phyloP scores from a whole-genome alignment of 2,329 filamentous ascomycete genomes.

The Phaeophleospora eucalypticola region DNA sequence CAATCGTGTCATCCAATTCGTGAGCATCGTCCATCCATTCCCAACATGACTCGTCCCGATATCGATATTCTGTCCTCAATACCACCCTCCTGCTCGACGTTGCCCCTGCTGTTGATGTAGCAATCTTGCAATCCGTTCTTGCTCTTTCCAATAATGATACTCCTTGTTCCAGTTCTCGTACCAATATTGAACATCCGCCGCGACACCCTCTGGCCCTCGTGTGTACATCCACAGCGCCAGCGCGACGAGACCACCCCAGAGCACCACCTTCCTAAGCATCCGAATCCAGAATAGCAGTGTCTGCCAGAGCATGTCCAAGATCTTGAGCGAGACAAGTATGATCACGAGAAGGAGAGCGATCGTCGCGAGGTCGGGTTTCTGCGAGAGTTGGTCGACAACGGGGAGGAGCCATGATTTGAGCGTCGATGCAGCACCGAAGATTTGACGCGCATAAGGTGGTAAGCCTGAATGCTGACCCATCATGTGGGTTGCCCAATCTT shows the following conservation, averaged over 20 bases:
- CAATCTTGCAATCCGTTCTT: conserved; percentile 26
- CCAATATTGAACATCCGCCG: conserved; percentile 52
- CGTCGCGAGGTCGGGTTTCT: conserved; percentile 46
- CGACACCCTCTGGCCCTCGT: conserved; percentile 61
- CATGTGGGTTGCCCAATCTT: conserved; percentile 32
- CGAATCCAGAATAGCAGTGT: conserved; percentile 72
- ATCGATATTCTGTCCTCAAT: conserved; percentile 5
- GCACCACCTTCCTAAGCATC: conserved; percentile 58
- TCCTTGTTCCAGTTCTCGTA: conserved; percentile 36
- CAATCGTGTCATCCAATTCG: conserved; percentile 4
- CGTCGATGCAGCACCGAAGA: conserved; percentile 18
- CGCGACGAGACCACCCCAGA: conserved; percentile 59
- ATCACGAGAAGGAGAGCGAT: conserved; percentile 56
- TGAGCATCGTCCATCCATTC: neutral
- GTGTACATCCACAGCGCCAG: conserved; percentile 55
- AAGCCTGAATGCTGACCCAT: conserved; percentile 18
- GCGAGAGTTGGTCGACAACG: conserved; percentile 27
- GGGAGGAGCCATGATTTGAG: conserved; percentile 26
- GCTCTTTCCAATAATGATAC: conserved; percentile 36
- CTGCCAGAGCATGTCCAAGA: conserved; percentile 66
- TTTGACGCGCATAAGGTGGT: conserved; percentile 19
- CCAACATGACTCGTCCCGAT: neutral
- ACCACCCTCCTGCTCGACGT: conserved; percentile 32
- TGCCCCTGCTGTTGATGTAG: conserved; percentile 20
- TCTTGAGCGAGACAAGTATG: conserved; percentile 60